Base-by-base conservation (phyloP, 2,329 filamentous ascomycete genomes). In the Davidsoniella australis region DNA sequence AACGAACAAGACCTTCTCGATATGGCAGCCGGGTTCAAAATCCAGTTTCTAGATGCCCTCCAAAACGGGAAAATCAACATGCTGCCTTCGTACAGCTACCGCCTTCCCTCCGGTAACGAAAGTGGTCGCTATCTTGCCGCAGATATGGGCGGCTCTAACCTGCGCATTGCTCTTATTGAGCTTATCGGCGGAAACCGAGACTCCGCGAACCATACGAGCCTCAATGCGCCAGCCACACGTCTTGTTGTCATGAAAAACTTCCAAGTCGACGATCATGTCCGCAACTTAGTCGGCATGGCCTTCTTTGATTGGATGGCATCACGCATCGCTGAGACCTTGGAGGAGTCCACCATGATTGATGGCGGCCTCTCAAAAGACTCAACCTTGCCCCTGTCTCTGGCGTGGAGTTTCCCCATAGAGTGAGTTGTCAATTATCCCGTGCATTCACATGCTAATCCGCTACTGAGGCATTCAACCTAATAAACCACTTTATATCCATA, bases 401-500 rank as follows among this genome's bases (percentile, higher is more conserved):
- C 78, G 5, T 82, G 78, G 77, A 82, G 78, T 52, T 83, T 83
- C 56, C 78, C 78, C 23, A 76, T 82, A 41, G 74, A 82, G 77
- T 80, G 66, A 59, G 75, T 67, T 24, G 29, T 2, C 29, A 33
- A 33, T 33, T 12, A 33, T 9, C 9, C 12, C 8, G 29, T 43
- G n/a, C 29, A 5, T 40, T 10, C n/a, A 36, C 17, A 17, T 38
- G 2, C 3, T 46, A 24, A 5, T 16, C 38, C 2, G 36, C 18
- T 18, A 4, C 12, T 29, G 16, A 8, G 26, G 10, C 23, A 24
- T 20, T 12, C 18, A 17, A 16, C 23, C n/a, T 12, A 2, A n/a
- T 41, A 23, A 23, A 23, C 5, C 20, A 23, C 20, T 9, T 26
- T 36, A 38, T 40, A 36, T 5, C 16, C 14, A 40, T 3, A 7